Conservation (phyloP, 495 filamentous ascomycete genomes). For the Copromyces sp. region DNA sequence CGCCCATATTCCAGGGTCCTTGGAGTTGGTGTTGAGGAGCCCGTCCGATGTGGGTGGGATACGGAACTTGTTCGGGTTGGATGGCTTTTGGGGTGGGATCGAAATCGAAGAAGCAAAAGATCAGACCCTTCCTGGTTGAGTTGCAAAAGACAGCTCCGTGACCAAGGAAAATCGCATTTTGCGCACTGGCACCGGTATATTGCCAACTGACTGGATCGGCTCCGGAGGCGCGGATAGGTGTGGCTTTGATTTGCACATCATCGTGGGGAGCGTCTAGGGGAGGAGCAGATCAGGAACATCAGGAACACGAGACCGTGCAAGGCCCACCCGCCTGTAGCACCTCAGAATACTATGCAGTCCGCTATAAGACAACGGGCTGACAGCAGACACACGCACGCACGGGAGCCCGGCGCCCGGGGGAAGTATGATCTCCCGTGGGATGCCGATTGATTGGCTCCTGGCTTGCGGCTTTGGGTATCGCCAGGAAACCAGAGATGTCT, state of each 20-base stretch:
- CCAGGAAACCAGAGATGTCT: not conserved
- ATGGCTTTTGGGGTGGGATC: not conserved
- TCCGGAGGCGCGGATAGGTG: not conserved
- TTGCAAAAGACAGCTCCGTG: not conserved
- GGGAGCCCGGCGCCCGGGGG: not conserved
- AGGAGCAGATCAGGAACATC: not conserved
- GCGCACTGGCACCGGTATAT: not conserved
- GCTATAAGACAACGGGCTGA: not conserved
- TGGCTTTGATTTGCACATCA: not conserved
- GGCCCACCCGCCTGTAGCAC: not conserved
- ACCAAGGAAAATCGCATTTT: not conserved
- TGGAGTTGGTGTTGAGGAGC: not conserved
- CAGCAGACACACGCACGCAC: not conserved
- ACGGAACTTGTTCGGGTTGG: not conserved
- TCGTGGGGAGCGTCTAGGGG: not conserved
- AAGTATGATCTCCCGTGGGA: not conserved
- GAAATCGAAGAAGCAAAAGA: not conserved
- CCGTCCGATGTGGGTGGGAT: not conserved
- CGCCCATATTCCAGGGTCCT: not conserved
- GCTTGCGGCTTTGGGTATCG: not conserved
- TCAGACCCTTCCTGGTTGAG: not conserved
- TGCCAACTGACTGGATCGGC: not conserved
- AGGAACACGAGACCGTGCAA: not conserved
- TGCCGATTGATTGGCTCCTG: not conserved
- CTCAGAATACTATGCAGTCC: not conserved